phyloP scores from a whole-genome alignment of 257 asterid genomes.

The Echium plantagineum region DNA sequence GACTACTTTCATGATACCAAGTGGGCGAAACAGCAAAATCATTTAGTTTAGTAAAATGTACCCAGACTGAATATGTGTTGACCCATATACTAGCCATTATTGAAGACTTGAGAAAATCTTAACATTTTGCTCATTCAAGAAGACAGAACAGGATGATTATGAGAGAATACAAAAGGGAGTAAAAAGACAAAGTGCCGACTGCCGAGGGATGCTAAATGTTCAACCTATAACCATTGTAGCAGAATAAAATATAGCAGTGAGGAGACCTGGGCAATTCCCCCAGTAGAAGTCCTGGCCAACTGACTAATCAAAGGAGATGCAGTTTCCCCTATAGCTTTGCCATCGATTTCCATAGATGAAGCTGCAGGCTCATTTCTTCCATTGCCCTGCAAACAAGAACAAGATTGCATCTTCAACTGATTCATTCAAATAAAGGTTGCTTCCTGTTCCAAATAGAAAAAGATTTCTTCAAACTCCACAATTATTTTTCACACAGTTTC shows the following conservation, averaged over 20 bases:
- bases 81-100: background rate
- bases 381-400: slow-evolving; percentile 39
- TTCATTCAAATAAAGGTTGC: too few species aligned
- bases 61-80: background rate
- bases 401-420: slow-evolving; percentile 11
- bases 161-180: background rate
- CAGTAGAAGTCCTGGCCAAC: slow-evolving; percentile 10
- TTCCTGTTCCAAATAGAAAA: too few species aligned
- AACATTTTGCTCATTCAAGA: too few species aligned
- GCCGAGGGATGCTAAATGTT: background rate
- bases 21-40: background rate
- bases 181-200: background rate
- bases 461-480: too few species aligned
- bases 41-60: background rate
- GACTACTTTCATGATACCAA: background rate
- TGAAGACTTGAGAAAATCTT: too few species aligned
- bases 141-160: background rate
- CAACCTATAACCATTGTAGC: background rate
- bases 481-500: too few species aligned
- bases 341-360: slow-evolving; percentile 25
- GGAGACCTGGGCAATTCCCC: slow-evolving; percentile 41
- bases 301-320: slow-evolving; percentile 8
- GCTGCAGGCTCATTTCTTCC: slow-evolving; percentile 25
- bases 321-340: slow-evolving; percentile 20
- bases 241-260: background rate